Evolutionary conservation across 2,329 filamentous ascomycete genomes (phyloP), one percentile per base, ranked within the genome.

Genomic region (Colletotrichum karsti): DNA sequence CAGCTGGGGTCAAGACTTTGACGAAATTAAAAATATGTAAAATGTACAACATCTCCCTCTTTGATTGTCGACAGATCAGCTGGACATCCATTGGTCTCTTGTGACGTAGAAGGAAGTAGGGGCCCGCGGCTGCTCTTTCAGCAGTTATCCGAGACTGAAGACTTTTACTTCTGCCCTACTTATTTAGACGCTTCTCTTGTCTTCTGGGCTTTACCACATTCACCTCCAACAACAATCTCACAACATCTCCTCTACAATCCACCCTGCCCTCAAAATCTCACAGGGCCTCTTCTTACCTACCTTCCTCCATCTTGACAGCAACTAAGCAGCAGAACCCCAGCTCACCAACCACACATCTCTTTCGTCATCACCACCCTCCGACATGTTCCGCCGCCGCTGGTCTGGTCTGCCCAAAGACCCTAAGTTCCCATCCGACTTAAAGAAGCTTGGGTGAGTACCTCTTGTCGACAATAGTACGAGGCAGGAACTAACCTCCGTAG

Each of bases 381-480:
- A 58, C 41, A 96, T 98, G 94, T 97, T 96, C 76, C 89, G 91
- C 56, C 92, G 92, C 63, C 84, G 85, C 41, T 88, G 88, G 81
- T 84, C 86, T 8, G 87, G 89, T 72, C 88, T 97, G 3, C 92
- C 93, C n/a, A 77, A 83, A 59, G 93, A 97, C 74, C 86, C 89
- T 1, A 76, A 82, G 12, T 97, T 92, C 75, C 85, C 90, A 10
- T 80, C 85, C 0, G 83, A 92, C 73, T 82, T 98, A 28, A 81
- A 88, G 66, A 82, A 87, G 59, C 88, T 98, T 4, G 95, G 94
- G 92, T 95, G 82, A 73, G 84, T 41, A 6, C 33, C 46, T 58
- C 15, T 44, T 26, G 8, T n/a, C 63, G 30, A 35, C 3, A 18
- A 15, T 8, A 24, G 22, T 7, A 2, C 5, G 3, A 10, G 10